phyloP scores from a whole-genome alignment of 371 early-diverging fungal genomes.

The Rhizopus microsporus region DNA sequence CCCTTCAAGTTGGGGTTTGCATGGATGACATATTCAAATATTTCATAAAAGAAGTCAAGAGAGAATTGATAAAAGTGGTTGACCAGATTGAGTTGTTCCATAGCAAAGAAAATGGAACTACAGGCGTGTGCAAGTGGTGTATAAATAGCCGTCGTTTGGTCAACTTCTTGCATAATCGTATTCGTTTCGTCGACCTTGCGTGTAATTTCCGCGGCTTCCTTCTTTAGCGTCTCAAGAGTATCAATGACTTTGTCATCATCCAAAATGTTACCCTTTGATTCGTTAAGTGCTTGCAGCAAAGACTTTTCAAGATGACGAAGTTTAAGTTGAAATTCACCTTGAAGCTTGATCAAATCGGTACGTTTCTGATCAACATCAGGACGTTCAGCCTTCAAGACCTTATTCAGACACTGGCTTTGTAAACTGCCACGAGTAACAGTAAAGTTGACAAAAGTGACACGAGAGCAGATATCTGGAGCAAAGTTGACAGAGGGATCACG shows the following conservation, averaged over 20 bases:
- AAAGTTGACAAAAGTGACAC: conserved; percentile 98
- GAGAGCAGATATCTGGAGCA: conserved; percentile 94
- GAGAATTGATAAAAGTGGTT: conserved; percentile 98
- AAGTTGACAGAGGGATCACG: conserved; percentile 92
- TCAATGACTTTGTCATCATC: conserved; percentile 95
- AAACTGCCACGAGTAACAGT: conserved; percentile 95
- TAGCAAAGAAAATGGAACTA: conserved; percentile 92
- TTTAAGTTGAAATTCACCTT: conserved; percentile 94
- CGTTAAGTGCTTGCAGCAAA: conserved; percentile 90
- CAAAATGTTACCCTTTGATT: conserved; percentile 94
- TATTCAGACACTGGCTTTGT: conserved; percentile 95
- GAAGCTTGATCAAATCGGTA: conserved; percentile 89
- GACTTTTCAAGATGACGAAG: conserved; percentile 93
- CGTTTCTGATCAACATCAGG: conserved; percentile 95
- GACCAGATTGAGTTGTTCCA: conserved; percentile 90
- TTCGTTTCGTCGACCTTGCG: conserved; percentile 94
- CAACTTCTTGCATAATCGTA: conserved; percentile 93
- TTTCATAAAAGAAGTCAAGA: conserved; percentile 93
- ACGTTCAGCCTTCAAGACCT: conserved; percentile 91
- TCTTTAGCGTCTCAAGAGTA: conserved; percentile 93
- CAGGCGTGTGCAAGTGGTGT: conserved; percentile 92
- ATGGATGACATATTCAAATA: conserved; percentile 88
- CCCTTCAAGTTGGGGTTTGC: conserved; percentile 74
- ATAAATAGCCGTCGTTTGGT: conserved; percentile 85
- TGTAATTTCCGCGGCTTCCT: conserved; percentile 93